These are phyloP conservation scores for Bruguiera parviflora DNA, from an alignment of 345 rosid species.

Conservation along the genomic window DNA sequence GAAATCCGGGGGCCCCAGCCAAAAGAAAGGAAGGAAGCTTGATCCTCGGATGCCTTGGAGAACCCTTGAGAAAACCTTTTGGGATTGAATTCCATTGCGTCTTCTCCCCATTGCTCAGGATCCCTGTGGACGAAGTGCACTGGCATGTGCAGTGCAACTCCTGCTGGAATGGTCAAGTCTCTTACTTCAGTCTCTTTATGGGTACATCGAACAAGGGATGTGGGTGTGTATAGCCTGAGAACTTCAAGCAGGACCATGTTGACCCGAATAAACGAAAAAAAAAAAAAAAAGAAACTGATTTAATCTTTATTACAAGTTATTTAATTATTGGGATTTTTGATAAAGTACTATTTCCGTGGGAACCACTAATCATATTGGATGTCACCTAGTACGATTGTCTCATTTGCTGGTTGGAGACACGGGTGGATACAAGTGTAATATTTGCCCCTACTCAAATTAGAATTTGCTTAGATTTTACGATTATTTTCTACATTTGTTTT, in stretches of 20 bases:
- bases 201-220: not conserved
- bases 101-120: slow-evolving; percentile 10
- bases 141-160: not conserved
- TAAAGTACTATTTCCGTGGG: no score
- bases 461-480: no score
- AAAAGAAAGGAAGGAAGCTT: not conserved
- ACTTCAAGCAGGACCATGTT: slow-evolving; percentile 8
- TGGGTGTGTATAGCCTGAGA: slow-evolving; percentile 13
- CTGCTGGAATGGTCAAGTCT: slow-evolving; percentile 5
- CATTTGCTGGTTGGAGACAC: no score
- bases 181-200: not conserved
- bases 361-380: no score
- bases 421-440: no score
- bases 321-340: no score
- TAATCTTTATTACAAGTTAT: no score
- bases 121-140: slow-evolving; percentile 1
- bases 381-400: no score
- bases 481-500: no score
- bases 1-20: slow-evolving; percentile 7
- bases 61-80: slow-evolving; percentile 11
- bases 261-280: not conserved
- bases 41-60: slow-evolving; percentile 4
- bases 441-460: no score
- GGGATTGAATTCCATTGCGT: slow-evolving; percentile 10
- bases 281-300: not conserved